Evolutionary conservation across 1,284 basidiomycete species (phyloP), one percentile per base, ranked within the genome.

Genomic region (Heimioporus retisporus): DNA sequence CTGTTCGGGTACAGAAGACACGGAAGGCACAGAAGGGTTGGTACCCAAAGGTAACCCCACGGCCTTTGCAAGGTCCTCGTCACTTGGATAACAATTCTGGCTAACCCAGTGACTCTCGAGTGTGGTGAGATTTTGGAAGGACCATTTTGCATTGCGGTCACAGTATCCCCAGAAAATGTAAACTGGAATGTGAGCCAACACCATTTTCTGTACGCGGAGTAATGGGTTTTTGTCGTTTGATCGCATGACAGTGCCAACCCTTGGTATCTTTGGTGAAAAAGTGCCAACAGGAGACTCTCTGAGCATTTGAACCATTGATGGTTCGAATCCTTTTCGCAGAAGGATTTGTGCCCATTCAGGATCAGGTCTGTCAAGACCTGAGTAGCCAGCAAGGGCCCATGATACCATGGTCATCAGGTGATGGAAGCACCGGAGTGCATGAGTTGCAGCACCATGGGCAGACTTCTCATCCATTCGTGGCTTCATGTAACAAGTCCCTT

Each of bases 221-320:
- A 44, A 19, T 43, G 21, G 51, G 4, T 51, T 19, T n/a, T 2
- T 2, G 21, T 55, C 13, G 1, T 4, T 14, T 3, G 14, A 25
- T 35, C 50, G 14, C 21, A 65, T 23, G 8, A 44, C 5, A 4
- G 61, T 56, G 19, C 65, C 46, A 4, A 64, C 65, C 42, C 57
- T 50, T 7, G 19, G 44, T 16, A 6, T 42, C 3, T 21, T n/a
- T 2, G 44, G 46, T 5, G 50, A 61, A 23, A 67, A 67, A 3
- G n/a, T 65, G 6, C 64, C 56, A 25, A 11, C 63, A 25, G 55
- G 67, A 3, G 61, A 66, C 6, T 68, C 54, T 23, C 28, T 63
- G 5, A 68, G 55, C 64, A 68, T 68, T 48, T 68, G 42, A 21
- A 68, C 60, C 64, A 65, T 68, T 2, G 40, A 25, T 35, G 61